Conservation (phyloP, 352 stramenopile genomes). For the Globisporangium uncinulatum region DNA sequence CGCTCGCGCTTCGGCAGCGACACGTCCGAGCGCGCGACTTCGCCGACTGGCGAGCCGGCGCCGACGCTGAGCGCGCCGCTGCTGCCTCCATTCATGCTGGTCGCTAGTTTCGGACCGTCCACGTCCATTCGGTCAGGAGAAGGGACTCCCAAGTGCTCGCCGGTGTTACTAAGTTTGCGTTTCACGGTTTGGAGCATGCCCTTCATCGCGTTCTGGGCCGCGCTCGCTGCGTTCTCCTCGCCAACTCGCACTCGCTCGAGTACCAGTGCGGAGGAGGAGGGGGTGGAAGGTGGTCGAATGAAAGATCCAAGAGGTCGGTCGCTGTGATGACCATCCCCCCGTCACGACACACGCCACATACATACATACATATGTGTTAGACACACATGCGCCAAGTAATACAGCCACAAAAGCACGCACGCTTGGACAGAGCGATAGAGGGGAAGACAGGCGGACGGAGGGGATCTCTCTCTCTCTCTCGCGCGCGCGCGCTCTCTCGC, state of each 20-base stretch:
- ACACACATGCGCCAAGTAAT: too few relatives aligned
- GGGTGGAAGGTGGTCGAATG: too few relatives aligned
- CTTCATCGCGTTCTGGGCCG: slow-evolving; percentile 60
- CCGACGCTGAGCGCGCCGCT: slow-evolving; percentile 6
- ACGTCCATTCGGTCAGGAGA: slow-evolving; percentile 61
- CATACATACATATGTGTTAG: too few relatives aligned
- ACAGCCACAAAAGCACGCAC: too few relatives aligned
- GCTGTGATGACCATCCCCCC: neutral
- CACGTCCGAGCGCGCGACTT: slow-evolving; percentile 78
- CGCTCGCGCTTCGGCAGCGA: slow-evolving; percentile 78
- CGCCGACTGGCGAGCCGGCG: slow-evolving; percentile 40
- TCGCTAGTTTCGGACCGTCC: slow-evolving; percentile 33
- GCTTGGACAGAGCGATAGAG: too few relatives aligned
- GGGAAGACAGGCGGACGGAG: too few relatives aligned
- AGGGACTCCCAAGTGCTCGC: slow-evolving; percentile 47
- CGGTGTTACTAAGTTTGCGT: slow-evolving; percentile 84
- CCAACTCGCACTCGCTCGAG: neutral
- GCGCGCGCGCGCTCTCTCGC: too few relatives aligned
- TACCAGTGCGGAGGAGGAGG: neutral
- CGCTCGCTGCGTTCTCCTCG: neutral
- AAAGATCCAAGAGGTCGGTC: too few relatives aligned
- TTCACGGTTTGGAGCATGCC: slow-evolving; percentile 89
- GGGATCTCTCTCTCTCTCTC: too few relatives aligned
- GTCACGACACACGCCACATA: too few relatives aligned
- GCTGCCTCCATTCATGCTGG: slow-evolving; percentile 11